These are phyloP conservation scores for Pseudoturritis turrita DNA, from an alignment of 345 rosid species.

Conservation along the genomic window DNA sequence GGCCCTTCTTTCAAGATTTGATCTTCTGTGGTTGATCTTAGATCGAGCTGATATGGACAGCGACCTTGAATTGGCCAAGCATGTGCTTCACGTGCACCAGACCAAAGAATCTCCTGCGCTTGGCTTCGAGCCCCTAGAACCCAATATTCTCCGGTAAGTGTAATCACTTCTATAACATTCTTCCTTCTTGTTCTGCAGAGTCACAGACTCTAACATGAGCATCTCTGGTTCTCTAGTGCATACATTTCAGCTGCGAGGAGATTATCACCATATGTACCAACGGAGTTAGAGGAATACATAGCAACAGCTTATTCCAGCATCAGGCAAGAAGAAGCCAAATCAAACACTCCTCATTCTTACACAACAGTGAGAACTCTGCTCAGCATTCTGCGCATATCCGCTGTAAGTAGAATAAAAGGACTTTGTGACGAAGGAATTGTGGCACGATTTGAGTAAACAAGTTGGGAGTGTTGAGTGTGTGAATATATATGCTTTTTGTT, in stretches of 20 bases:
- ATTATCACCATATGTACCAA: slow-evolving; percentile 75
- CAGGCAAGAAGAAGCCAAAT: slow-evolving; percentile 94
- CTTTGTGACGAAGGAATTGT: background rate
- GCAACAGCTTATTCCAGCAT: slow-evolving; percentile 90
- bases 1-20: slow-evolving; percentile 92
- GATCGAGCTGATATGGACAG: slow-evolving; percentile 97
- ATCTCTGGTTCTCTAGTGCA: slow-evolving; percentile 49
- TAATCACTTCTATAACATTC: background rate
- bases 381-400: slow-evolving; percentile 91
- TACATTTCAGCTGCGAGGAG: slow-evolving; percentile 93
- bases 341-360: slow-evolving; percentile 86
- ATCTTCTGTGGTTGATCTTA: slow-evolving; percentile 90
- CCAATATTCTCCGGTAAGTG: slow-evolving; percentile 73
- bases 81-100: slow-evolving; percentile 89
- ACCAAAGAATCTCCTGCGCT: slow-evolving; percentile 86
- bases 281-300: slow-evolving; percentile 85
- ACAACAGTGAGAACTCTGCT: slow-evolving; percentile 93
- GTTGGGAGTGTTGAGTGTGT: background rate
- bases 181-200: background rate
- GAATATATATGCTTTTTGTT: background rate
- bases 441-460: background rate
- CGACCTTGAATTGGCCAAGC: slow-evolving; percentile 96
- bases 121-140: slow-evolving; percentile 87
- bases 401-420: slow-evolving; percentile 48
- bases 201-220: background rate